These are phyloP conservation scores for Phaeosphaeriaceae sp. DNA, from an alignment of 2,329 filamentous ascomycete genomes.

Conservation along the genomic window DNA sequence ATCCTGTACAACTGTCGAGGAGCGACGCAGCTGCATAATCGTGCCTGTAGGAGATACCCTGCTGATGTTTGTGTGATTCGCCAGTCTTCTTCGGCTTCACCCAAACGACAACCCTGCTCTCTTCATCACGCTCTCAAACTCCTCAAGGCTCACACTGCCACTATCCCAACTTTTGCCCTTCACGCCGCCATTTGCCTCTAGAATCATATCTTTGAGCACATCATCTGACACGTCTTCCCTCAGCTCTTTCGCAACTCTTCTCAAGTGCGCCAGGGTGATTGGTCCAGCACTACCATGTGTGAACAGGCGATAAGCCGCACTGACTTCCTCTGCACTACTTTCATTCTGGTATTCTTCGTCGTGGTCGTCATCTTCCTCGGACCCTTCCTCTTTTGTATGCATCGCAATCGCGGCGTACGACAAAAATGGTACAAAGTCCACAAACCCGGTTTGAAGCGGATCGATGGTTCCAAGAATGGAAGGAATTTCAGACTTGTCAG, in stretches of 20 bases:
- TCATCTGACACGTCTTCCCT: slow-evolving; percentile 86
- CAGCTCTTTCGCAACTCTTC: slow-evolving; percentile 77
- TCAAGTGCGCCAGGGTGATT: slow-evolving; percentile 83
- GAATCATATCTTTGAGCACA: slow-evolving; percentile 88
- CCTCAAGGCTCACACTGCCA: slow-evolving; percentile 74
- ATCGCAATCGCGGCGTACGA: slow-evolving; percentile 88
- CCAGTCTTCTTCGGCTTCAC: slow-evolving; percentile 54
- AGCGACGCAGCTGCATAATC: too few species aligned
- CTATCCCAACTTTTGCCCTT: slow-evolving; percentile 59
- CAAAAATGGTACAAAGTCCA: slow-evolving; percentile 81
- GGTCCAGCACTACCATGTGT: slow-evolving; percentile 62
- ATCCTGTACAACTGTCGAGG: too few species aligned
- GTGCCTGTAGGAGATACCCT: not conserved
- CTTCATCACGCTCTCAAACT: slow-evolving; percentile 87
- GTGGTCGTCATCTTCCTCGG: slow-evolving; percentile 49
- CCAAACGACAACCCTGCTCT: slow-evolving; percentile 79
- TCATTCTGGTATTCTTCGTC: slow-evolving; percentile 40
- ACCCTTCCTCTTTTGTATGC: slow-evolving; percentile 53
- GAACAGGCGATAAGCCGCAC: slow-evolving; percentile 84
- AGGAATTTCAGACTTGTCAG: slow-evolving; percentile 70
- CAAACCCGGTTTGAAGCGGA: slow-evolving; percentile 78
- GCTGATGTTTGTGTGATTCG: not conserved
- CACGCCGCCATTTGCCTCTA: slow-evolving; percentile 86
- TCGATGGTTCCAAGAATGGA: slow-evolving; percentile 84
- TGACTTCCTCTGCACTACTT: slow-evolving; percentile 68